These are phyloP conservation scores for Aspergillus carbonarius DNA, from an alignment of 2,329 filamentous ascomycete species.

Conservation along the genomic window DNA sequence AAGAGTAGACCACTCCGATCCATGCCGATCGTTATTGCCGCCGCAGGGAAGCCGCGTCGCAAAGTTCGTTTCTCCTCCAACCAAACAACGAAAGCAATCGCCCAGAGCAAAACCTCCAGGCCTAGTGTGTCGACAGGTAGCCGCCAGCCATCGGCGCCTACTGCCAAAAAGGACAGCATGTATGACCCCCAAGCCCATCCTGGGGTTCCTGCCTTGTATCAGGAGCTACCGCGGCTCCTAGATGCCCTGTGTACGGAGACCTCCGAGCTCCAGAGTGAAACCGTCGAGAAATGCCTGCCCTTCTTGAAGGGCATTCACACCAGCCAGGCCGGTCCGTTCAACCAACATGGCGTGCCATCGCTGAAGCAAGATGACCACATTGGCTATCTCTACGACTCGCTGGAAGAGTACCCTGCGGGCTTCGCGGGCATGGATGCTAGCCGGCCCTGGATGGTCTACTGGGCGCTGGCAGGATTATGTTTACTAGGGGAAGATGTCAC, in stretches of 20 bases:
- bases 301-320: constrained; percentile 58
- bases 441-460: constrained; percentile 92
- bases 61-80: constrained; percentile 40
- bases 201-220: constrained; percentile 42
- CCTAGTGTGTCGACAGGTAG: constrained; percentile 17
- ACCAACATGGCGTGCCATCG: constrained; percentile 69
- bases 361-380: constrained; percentile 64
- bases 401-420: constrained; percentile 62
- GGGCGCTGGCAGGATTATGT: constrained; percentile 74
- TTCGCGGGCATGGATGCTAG: constrained; percentile 81
- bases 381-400: constrained; percentile 47
- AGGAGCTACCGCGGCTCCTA: constrained; percentile 57
- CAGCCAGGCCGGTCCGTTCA: constrained; percentile 56
- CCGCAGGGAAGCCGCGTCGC: constrained; percentile 36
- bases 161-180: constrained; percentile 22
- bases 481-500: constrained; percentile 73
- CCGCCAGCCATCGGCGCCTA: constrained; percentile 14
- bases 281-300: constrained; percentile 66
- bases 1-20: not conserved
- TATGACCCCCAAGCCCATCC: constrained; percentile 22
- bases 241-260: constrained; percentile 68
- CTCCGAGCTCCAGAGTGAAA: constrained; percentile 66
- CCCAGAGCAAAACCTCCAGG: constrained; percentile 7
- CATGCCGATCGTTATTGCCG: constrained; percentile 35
- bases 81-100: constrained; percentile 20